Evolutionary conservation across 2,329 filamentous ascomycete species (phyloP).

Genomic region (Sporothrix brasiliensis): DNA sequence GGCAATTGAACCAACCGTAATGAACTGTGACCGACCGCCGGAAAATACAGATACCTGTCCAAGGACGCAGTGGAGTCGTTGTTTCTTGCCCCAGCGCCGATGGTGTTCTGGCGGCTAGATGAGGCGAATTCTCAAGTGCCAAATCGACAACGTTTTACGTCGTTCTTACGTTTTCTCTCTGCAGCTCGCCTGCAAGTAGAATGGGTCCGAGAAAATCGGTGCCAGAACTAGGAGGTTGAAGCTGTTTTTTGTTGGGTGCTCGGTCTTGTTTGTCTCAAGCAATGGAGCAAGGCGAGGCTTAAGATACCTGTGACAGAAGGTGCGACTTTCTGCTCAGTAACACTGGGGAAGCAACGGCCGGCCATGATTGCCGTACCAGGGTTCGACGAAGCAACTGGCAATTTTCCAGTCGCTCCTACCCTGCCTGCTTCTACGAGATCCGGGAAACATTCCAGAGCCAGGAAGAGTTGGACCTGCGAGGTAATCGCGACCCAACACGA

Average conservation of each 20-base stretch:
- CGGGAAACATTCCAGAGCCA: not conserved
- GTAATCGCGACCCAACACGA: not conserved
- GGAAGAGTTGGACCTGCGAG: not conserved
- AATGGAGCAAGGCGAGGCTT: not conserved
- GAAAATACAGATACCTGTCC: slow-evolving; percentile 17
- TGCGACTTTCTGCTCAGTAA: slow-evolving; percentile 20
- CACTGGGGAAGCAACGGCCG: not conserved
- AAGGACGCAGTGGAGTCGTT: slow-evolving; percentile 1
- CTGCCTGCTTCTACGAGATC: not conserved
- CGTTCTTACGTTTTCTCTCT: not conserved
- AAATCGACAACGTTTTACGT: not conserved
- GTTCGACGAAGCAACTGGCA: not conserved
- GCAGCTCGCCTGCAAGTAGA: not conserved
- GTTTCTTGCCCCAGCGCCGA: not conserved
- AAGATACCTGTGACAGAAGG: not conserved
- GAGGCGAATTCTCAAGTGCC: slow-evolving; percentile 23
- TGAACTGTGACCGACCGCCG: slow-evolving; percentile 25
- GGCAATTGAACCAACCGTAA: slow-evolving; percentile 7
- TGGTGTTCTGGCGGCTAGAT: slow-evolving; percentile 10
- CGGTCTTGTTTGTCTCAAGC: slow-evolving; percentile 1
- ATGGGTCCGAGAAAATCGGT: slow-evolving; percentile 2
- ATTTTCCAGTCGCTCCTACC: slow-evolving; percentile 2
- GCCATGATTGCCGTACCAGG: not conserved
- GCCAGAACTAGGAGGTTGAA: slow-evolving; percentile 19
- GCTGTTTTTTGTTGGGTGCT: slow-evolving; percentile 22